Base-by-base conservation (phyloP, 495 filamentous ascomycete species). In the Tirmania nivea region DNA sequence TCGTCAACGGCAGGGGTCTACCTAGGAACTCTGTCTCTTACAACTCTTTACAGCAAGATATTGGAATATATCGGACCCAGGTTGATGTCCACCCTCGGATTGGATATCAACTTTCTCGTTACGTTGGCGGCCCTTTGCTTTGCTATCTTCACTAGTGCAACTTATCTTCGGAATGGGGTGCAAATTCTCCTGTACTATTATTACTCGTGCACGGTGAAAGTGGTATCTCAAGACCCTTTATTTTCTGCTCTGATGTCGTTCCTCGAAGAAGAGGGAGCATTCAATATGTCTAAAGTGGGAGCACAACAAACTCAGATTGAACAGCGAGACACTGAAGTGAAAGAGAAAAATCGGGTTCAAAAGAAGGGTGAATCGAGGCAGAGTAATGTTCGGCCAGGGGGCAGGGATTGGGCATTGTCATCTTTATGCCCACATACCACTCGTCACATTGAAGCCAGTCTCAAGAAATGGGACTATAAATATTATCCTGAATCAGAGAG, bases 201-300 rank as follows among this genome's bases (percentile, higher is more conserved):
- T 50, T 62, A 55, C 37, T 50, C 47, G 19, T 55, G 59, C 52
- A 58, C 54, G 14, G 12, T 62, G 10, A 55, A 55, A 14, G 55
- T 62, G 19, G 52, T 50, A 17, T 62, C 60, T 3, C 55, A 61
- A 11, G 52, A 61, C 34, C 17, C n/a, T 4, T 49, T 62, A 16
- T 62, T 61, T 50, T 11, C 52, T 11, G 60, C 52, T 3, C 9
- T 53, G 35, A 53, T 53, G 52, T 17, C 37, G 36, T 53, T 39
- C 42, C 36, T 53, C 11, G 52, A 53, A 4, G 52, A 53, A 20
- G 10, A 53, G 9, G 25, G 21, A 10, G 36, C 45, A 11, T 53
- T 53, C 25, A 34, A 14, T 14, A 36, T 3, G 25, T 31, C 39
- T 8, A 19, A 45, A 8, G 39, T 14, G 39, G 39, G 9, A 14